These are phyloP conservation scores for Vanrija humicola DNA, from an alignment of 1,284 basidiomycete species.

Conservation along the genomic window DNA sequence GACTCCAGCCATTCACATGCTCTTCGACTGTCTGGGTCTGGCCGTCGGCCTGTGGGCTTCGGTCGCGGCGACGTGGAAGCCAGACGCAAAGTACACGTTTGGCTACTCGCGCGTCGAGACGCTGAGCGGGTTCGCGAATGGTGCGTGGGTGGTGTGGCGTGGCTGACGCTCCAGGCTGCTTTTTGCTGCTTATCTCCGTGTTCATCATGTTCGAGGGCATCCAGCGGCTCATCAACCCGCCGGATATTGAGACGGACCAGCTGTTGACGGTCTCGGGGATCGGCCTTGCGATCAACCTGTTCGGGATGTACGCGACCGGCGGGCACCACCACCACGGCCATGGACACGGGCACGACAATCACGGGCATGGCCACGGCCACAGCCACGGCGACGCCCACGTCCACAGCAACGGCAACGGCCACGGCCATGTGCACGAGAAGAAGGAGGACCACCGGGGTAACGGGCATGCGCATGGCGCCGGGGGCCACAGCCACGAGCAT, in stretches of 20 bases:
- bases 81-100: constrained; percentile 91
- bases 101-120: constrained; percentile 99
- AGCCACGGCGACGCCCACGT: constrained; percentile 17
- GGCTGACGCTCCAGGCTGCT: constrained; percentile 53
- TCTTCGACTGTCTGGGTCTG: constrained; percentile 97
- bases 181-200: constrained; percentile 91
- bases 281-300: constrained; percentile 89
- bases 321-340: constrained; percentile 77
- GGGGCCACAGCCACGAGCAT: constrained; percentile 12
- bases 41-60: constrained; percentile 93
- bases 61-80: constrained; percentile 96
- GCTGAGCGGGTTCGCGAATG: constrained; percentile 95
- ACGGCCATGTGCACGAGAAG: constrained; percentile 57
- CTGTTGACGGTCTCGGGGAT: constrained; percentile 82
- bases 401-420: constrained; percentile 43
- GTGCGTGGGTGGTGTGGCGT: constrained; percentile 46
- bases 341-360: constrained; percentile 47
- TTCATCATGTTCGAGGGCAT: constrained; percentile 99
- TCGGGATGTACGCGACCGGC: constrained; percentile 99
- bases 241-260: constrained; percentile 96
- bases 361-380: constrained; percentile 46
- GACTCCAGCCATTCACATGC: constrained; percentile 91
- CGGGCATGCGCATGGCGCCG: constrained; percentile 14
- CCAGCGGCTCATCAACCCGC: constrained; percentile 88
- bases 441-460: constrained; percentile 39